Conservation (phyloP, 352 stramenopile species). For the Pythium volutum region DNA sequence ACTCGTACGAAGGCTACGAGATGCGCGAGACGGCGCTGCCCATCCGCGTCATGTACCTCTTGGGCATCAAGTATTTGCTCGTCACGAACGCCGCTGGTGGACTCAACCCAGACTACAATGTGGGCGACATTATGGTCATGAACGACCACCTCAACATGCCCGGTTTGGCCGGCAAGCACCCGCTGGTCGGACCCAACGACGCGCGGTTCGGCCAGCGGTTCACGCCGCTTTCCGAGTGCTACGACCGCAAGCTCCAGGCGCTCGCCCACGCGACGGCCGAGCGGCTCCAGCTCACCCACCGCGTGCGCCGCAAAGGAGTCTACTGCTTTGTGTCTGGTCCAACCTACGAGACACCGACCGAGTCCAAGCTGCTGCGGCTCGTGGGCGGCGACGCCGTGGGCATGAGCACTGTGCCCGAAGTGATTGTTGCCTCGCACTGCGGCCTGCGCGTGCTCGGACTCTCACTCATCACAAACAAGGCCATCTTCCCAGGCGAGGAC, state of each 20-base stretch:
- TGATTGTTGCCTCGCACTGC: slow-evolving; percentile 94
- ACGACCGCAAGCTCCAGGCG: slow-evolving; percentile 87
- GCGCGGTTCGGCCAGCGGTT: slow-evolving; percentile 93
- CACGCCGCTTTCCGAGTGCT: slow-evolving; percentile 94
- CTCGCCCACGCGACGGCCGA: slow-evolving; percentile 80
- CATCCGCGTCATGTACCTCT: slow-evolving; percentile 93
- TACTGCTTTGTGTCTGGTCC: slow-evolving; percentile 97
- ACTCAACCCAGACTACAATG: slow-evolving; percentile 91
- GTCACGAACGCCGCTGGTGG: slow-evolving; percentile 97
- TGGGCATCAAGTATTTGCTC: slow-evolving; percentile 94
- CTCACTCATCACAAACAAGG: slow-evolving; percentile 96
- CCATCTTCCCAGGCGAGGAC: slow-evolving; percentile 81
- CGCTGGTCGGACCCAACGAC: slow-evolving; percentile 95
- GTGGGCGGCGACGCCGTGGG: slow-evolving; percentile 93
- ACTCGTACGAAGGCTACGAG: slow-evolving; percentile 96
- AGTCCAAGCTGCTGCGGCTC: slow-evolving; percentile 91
- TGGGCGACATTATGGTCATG: slow-evolving; percentile 97
- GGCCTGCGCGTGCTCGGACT: slow-evolving; percentile 95
- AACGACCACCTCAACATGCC: slow-evolving; percentile 96
- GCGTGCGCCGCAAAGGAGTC: slow-evolving; percentile 82
- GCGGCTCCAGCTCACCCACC: slow-evolving; percentile 74
- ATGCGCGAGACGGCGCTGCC: slow-evolving; percentile 94
- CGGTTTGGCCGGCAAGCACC: slow-evolving; percentile 90
- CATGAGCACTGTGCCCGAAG: slow-evolving; percentile 96
- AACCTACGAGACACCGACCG: slow-evolving; percentile 95